Evolutionary conservation across 352 stramenopile species (phyloP).

Genomic region (Phytophthora cryptogea): DNA sequence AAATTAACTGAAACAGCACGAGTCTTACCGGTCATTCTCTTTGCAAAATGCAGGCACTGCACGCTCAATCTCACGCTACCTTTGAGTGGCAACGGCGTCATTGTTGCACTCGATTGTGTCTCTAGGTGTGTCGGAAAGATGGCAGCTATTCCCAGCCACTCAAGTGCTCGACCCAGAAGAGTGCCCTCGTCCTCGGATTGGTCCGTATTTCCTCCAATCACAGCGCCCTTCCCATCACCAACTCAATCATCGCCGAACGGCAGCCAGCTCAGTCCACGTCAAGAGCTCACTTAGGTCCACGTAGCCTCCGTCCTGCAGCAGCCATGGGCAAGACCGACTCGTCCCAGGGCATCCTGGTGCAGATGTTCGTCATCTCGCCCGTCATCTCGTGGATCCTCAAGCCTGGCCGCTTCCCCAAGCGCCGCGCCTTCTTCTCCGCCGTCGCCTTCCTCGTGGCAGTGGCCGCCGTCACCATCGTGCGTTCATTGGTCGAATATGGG

Average conservation of each 20-base stretch:
- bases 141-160: background rate
- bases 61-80: no score
- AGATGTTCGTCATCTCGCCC: constrained; percentile 85
- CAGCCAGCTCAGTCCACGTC: background rate
- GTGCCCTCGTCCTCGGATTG: background rate
- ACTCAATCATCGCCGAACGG: constrained; percentile 9
- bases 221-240: constrained; percentile 9
- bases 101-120: no score
- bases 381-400: constrained; percentile 96
- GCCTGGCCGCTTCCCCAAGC: constrained; percentile 92
- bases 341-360: constrained; percentile 69
- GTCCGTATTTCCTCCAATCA: constrained; percentile 18
- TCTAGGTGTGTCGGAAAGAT: no score
- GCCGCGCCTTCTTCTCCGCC: constrained; percentile 93
- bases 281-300: constrained; percentile 16
- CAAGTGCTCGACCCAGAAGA: background rate
- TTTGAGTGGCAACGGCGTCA: no score
- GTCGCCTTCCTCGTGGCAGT: constrained; percentile 93
- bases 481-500: constrained; percentile 8
- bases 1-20: no score
- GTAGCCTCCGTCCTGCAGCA: constrained; percentile 11
- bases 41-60: no score
- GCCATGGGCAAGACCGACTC: constrained; percentile 57
- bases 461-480: constrained; percentile 92
- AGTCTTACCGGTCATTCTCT: no score